Conservation (phyloP, 2,329 filamentous ascomycete genomes). For the Elsinoe fawcettii region DNA sequence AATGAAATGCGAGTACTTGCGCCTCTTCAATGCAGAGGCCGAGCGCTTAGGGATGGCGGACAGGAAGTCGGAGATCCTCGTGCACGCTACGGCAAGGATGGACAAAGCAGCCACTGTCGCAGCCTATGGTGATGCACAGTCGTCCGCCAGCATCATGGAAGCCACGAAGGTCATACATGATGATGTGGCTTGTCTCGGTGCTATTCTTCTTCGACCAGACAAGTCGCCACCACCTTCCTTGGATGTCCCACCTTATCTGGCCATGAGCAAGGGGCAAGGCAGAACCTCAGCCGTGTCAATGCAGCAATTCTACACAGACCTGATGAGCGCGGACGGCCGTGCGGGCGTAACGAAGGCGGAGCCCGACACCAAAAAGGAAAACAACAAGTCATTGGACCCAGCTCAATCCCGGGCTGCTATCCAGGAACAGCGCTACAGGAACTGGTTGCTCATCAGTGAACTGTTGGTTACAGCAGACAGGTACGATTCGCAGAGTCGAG, state of each 20-base stretch:
- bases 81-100: neutral
- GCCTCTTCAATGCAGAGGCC: slow-evolving; percentile 17
- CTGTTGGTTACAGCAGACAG: slow-evolving; percentile 32
- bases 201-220: neutral
- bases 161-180: neutral
- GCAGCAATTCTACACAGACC: neutral
- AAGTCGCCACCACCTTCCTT: neutral
- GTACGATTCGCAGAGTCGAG: slow-evolving; percentile 23
- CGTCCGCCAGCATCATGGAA: neutral
- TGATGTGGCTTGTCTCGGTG: neutral
- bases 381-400: neutral
- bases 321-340: neutral
- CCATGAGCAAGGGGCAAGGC: neutral
- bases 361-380: neutral
- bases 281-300: neutral
- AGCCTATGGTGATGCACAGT: neutral
- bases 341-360: neutral
- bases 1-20: slow-evolving; percentile 16
- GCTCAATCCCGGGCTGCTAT: slow-evolving; percentile 20
- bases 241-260: neutral
- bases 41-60: neutral
- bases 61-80: neutral
- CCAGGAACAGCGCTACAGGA: slow-evolving; percentile 41
- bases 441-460: slow-evolving; percentile 43
- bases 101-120: neutral